Evolutionary conservation across 441 rosid genomes (phyloP).

Genomic region (Populus hybrid): DNA sequence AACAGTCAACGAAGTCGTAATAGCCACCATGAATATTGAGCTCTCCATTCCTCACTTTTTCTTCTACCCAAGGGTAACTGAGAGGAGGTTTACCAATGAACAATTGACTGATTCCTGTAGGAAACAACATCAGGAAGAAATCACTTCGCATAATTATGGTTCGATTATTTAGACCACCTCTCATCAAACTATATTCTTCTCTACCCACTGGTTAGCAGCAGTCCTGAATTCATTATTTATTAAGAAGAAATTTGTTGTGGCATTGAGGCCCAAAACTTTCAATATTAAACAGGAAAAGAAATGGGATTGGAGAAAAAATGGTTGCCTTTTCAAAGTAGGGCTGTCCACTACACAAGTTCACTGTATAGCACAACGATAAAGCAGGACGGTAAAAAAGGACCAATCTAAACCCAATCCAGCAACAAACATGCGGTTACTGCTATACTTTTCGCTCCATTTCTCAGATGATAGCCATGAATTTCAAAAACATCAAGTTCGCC

Average conservation of each 20-base stretch:
- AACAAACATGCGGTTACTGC: too few species aligned
- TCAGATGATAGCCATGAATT: not conserved
- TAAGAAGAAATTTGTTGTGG: too few species aligned
- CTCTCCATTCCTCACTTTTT: conserved; percentile 54
- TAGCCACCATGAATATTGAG: conserved; percentile 85
- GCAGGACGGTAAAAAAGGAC: too few species aligned
- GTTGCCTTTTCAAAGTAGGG: too few species aligned
- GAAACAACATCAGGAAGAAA: not conserved
- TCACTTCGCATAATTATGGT: not conserved
- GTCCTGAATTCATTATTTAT: too few species aligned
- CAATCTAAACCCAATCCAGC: too few species aligned
- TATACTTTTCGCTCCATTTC: not conserved
- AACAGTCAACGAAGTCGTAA: conserved; percentile 69
- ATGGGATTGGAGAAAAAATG: too few species aligned
- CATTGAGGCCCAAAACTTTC: too few species aligned
- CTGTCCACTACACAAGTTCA: too few species aligned
- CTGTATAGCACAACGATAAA: too few species aligned
- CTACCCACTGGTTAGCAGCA: not conserved
- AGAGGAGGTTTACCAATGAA: conserved; percentile 70
- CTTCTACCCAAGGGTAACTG: conserved; percentile 93
- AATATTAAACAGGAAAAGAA: too few species aligned
- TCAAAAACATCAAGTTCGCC: not conserved
- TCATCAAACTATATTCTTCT: not conserved
- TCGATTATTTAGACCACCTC: not conserved
- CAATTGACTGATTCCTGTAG: conserved; percentile 67